These are phyloP conservation scores for Globisporangium nodosum DNA, from an alignment of 352 stramenopile species.

Conservation along the genomic window DNA sequence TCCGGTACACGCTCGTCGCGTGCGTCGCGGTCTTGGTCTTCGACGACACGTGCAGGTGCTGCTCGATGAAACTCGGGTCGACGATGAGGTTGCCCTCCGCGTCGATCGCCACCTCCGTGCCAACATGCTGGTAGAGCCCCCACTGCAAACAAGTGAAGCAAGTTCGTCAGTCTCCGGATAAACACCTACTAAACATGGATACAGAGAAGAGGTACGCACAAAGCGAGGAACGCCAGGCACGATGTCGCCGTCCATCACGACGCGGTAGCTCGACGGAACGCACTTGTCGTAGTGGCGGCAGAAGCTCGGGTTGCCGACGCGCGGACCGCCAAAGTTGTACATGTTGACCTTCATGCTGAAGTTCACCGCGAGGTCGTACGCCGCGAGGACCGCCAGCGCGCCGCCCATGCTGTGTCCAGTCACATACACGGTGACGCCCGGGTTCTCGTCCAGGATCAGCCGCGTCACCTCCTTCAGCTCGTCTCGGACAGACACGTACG, in stretches of 20 bases:
- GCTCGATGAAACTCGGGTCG: conserved; percentile 77
- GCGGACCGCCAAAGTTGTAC: conserved; percentile 88
- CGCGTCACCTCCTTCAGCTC: conserved; percentile 76
- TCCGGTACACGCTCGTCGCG: conserved; percentile 56
- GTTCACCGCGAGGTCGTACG: conserved; percentile 81
- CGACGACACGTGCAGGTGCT: conserved; percentile 59
- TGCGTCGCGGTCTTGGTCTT: conserved; percentile 64
- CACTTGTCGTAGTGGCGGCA: conserved; percentile 65
- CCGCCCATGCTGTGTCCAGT: conserved; percentile 92
- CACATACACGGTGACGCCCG: conserved; percentile 85
- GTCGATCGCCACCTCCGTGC: conserved; percentile 66
- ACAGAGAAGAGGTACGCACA: conserved; percentile 28
- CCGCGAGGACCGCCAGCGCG: conserved; percentile 83
- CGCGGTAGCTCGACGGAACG: conserved; percentile 74
- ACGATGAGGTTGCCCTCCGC: conserved; percentile 74
- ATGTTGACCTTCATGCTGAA: conserved; percentile 85
- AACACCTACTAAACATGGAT: background rate
- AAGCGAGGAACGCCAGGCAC: conserved; percentile 67
- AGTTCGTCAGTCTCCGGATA: background rate
- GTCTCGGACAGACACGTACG: conserved; percentile 73
- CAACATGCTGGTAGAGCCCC: conserved; percentile 73
- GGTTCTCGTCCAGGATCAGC: conserved; percentile 77
- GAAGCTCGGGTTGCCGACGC: conserved; percentile 84
- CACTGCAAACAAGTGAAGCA: conserved; percentile 23
- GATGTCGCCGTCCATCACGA: conserved; percentile 82